Percentiles rank a stretch among this genome's conserved stretches.
Evolutionary conservation across 192 early-diverging fungal species (phyloP).

Genomic region (Podila minutissima): DNA sequence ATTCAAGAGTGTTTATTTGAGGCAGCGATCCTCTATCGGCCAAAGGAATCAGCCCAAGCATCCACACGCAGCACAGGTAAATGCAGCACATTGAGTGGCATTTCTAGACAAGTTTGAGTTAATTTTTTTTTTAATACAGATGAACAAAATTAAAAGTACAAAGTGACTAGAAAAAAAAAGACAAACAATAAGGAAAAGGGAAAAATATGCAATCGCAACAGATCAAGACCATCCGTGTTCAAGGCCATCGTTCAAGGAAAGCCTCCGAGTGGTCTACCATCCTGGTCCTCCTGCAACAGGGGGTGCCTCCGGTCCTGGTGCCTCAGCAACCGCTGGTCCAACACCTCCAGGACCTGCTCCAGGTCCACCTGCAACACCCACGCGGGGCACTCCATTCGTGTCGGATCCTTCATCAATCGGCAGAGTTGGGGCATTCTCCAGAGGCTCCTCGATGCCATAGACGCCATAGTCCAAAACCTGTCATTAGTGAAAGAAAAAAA

Average conservation of each 20-base stretch:
- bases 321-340: not conserved
- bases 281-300: not conserved
- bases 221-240: too few species aligned
- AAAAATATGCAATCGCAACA: too few species aligned
- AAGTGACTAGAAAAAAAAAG: conserved; percentile 1
- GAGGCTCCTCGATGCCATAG: conserved; percentile 62
- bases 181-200: not conserved
- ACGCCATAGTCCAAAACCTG: conserved; percentile 77
- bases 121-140: not conserved
- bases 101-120: too few species aligned
- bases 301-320: not conserved
- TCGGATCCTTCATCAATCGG: conserved; percentile 7
- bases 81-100: too few species aligned
- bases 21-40: too few species aligned
- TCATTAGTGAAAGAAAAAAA: not conserved
- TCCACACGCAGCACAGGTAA: too few species aligned
- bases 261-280: not conserved
- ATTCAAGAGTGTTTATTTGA: too few species aligned
- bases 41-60: too few species aligned
- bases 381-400: not conserved
- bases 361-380: not conserved
- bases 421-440: conserved; percentile 36
- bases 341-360: not conserved
- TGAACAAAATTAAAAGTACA: conserved; percentile 2
- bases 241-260: too few species aligned